phyloP scores from a whole-genome alignment of 2,329 filamentous ascomycete genomes.

The Fusarium sacchari region DNA sequence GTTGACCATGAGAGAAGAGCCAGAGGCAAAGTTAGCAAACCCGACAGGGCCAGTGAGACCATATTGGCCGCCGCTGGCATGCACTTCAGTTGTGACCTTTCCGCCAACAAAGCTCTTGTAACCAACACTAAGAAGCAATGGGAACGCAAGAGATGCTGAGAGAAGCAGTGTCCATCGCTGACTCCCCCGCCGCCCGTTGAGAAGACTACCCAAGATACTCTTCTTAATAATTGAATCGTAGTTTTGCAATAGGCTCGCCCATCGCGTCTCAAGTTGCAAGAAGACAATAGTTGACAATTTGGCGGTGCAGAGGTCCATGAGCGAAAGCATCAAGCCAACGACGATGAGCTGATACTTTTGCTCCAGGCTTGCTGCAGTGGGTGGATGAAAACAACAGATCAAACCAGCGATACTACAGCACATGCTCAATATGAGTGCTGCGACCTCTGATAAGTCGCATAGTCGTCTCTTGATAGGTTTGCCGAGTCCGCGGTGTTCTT shows the following conservation, averaged over 20 bases:
- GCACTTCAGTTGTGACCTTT: background rate
- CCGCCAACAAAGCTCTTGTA: background rate
- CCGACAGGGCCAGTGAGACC: background rate
- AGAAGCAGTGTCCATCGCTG: background rate
- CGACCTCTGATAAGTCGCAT: background rate
- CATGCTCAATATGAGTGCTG: background rate
- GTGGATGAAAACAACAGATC: background rate
- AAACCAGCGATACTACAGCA: background rate
- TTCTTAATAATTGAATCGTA: background rate
- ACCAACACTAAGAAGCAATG: background rate
- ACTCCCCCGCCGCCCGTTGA: background rate
- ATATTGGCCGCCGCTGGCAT: background rate
- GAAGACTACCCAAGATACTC: background rate
- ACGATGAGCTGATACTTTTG: background rate
- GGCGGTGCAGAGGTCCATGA: background rate
- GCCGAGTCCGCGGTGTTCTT: background rate
- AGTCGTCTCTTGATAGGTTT: background rate
- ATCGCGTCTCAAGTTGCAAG: background rate
- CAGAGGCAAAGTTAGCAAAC: background rate
- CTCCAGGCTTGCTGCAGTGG: background rate
- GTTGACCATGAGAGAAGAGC: background rate
- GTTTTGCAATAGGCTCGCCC: background rate
- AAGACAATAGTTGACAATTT: background rate
- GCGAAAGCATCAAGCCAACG: background rate
- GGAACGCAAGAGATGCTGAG: background rate